Conservation (phyloP, 2,329 filamentous ascomycete genomes). For the Fusarium verrucosum region DNA sequence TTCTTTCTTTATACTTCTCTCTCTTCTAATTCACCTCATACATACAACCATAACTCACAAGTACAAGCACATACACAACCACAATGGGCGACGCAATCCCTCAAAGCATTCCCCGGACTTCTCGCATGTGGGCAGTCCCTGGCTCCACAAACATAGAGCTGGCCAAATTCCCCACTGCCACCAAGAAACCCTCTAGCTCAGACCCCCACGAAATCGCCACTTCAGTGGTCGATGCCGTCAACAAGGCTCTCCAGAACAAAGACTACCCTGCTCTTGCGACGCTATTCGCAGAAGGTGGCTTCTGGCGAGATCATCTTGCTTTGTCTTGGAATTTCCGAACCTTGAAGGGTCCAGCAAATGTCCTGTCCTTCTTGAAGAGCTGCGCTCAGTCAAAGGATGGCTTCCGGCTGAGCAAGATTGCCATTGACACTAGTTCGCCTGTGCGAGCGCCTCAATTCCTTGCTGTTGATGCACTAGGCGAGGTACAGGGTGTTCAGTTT, state of each 20-base stretch:
- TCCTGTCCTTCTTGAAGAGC: constrained; percentile 52
- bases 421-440: constrained; percentile 57
- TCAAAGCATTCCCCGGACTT: constrained; percentile 37
- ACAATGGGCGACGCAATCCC: constrained; percentile 37
- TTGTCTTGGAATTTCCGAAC: constrained; percentile 66
- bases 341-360: constrained; percentile 54
- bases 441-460: constrained; percentile 55
- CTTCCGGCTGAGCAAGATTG: constrained; percentile 55
- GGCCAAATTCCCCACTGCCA: constrained; percentile 53
- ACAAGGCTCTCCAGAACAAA: constrained; percentile 50
- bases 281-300: constrained; percentile 53
- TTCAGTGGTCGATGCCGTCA: constrained; percentile 52
- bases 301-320: constrained; percentile 68
- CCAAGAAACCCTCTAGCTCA: constrained; percentile 40
- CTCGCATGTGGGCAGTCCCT: constrained; percentile 48
- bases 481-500: constrained; percentile 63
- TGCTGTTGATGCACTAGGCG: constrained; percentile 60
- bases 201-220: constrained; percentile 53
- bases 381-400: constrained; percentile 48
- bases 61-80: background rate
- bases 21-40: background rate
- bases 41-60: background rate
- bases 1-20: background rate
- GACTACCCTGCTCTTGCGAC: constrained; percentile 48
- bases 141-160: constrained; percentile 65